phyloP scores from a whole-genome alignment of 2,329 filamentous ascomycete species.

The Monilinia fructigena region DNA sequence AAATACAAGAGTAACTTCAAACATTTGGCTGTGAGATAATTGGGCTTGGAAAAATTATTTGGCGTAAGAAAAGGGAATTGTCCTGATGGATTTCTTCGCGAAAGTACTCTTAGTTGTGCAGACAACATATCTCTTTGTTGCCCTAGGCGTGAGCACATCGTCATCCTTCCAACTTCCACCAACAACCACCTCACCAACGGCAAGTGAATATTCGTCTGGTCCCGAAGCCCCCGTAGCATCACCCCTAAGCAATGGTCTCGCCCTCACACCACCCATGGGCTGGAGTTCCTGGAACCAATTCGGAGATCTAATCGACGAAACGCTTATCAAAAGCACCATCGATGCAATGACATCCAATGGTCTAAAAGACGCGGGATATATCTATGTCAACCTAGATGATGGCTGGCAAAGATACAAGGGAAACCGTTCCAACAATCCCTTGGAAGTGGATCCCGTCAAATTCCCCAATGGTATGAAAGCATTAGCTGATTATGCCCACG shows the following conservation, averaged over 20 bases:
- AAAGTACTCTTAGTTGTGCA: not conserved
- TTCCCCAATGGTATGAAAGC: conserved; percentile 15
- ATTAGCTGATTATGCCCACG: conserved; percentile 12
- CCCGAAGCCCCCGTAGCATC: not conserved
- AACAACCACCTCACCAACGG: not conserved
- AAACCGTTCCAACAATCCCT: not conserved
- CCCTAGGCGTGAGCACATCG: not conserved
- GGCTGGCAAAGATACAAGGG: conserved; percentile 14
- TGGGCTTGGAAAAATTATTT: not conserved
- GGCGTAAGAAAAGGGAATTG: not conserved
- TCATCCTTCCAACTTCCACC: not conserved
- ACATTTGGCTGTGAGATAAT: not conserved
- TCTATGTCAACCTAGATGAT: conserved; percentile 11
- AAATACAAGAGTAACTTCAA: not conserved
- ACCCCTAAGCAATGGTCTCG: conserved; percentile 41
- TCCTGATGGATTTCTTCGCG: not conserved
- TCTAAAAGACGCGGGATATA: not conserved
- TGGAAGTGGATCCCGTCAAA: conserved; percentile 7
- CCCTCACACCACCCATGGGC: conserved; percentile 47
- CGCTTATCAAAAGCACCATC: not conserved
- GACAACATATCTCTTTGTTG: not conserved
- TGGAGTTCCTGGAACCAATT: conserved; percentile 56
- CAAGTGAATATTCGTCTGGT: not conserved
- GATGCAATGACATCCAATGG: not conserved
- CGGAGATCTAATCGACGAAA: conserved; percentile 47